A percentile compares a stretch with the other conserved stretches of the same genome.
These are phyloP conservation scores for Parmelia sp. DNA, from an alignment of 495 filamentous ascomycete species.

Conservation along the genomic window DNA sequence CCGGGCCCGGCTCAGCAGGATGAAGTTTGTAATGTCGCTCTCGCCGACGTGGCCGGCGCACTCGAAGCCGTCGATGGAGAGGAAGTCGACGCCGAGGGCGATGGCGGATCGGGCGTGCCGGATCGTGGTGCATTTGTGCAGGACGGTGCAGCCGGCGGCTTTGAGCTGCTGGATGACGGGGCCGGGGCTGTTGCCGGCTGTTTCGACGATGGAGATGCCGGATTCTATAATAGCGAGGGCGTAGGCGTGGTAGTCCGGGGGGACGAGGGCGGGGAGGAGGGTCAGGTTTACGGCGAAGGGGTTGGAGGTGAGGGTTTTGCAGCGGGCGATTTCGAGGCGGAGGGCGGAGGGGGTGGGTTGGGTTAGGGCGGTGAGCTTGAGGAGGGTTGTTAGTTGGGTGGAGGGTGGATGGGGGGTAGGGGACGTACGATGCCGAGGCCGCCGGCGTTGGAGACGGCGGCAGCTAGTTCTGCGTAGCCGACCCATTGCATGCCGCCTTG, in stretches of 20 bases:
- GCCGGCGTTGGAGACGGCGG: constrained; percentile 91
- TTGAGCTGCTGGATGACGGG: constrained; percentile 88
- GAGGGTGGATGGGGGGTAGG: constrained; percentile 64
- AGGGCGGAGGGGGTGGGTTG: constrained; percentile 90
- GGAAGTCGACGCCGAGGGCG: constrained; percentile 93
- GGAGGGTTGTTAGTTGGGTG: constrained; percentile 40
- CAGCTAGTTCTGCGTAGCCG: constrained; percentile 61
- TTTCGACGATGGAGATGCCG: constrained; percentile 92
- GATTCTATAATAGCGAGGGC: constrained; percentile 89
- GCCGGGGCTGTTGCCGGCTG: constrained; percentile 89
- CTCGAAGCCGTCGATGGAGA: constrained; percentile 95
- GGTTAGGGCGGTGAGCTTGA: constrained; percentile 74
- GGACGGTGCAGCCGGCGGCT: constrained; percentile 64
- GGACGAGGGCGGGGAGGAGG: constrained; percentile 79
- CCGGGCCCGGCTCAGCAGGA: constrained; percentile 77
- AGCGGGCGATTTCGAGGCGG: constrained; percentile 85
- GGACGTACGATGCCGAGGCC: constrained; percentile 72
- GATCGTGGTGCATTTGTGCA: constrained; percentile 98
- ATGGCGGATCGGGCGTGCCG: constrained; percentile 86
- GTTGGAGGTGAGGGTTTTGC: constrained; percentile 73
- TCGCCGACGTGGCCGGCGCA: constrained; percentile 96
- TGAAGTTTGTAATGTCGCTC: constrained; percentile 95
- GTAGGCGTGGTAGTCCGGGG: constrained; percentile 89
- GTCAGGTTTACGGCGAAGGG: constrained; percentile 97
- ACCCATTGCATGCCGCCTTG: constrained; percentile 97